phyloP scores from a whole-genome alignment of 192 early-diverging fungal genomes.

The Mortierella alpina region DNA sequence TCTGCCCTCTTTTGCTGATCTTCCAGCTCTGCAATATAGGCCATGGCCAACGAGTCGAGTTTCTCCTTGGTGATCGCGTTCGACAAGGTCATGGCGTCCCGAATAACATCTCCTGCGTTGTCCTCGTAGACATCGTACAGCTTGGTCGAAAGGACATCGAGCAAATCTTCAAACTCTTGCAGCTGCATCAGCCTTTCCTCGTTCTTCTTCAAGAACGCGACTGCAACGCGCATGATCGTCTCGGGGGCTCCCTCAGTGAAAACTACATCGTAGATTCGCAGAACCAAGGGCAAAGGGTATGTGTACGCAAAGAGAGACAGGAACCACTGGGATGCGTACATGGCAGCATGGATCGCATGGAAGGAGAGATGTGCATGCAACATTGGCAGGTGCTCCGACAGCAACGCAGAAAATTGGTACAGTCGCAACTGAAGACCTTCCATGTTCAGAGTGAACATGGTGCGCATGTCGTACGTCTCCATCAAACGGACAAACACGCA shows the following conservation, averaged over 20 bases:
- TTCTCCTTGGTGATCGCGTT: constrained; percentile 73
- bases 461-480: constrained; percentile 92
- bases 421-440: constrained; percentile 90
- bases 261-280: constrained; percentile 92
- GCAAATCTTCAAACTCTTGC: constrained; percentile 80
- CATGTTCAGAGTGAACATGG: constrained; percentile 95
- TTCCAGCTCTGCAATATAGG: constrained; percentile 63
- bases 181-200: constrained; percentile 72
- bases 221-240: constrained; percentile 86
- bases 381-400: constrained; percentile 79
- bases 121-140: constrained; percentile 83
- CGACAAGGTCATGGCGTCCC: constrained; percentile 80
- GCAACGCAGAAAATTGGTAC: constrained; percentile 86
- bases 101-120: constrained; percentile 72
- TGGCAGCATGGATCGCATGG: constrained; percentile 80
- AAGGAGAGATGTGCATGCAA: constrained; percentile 80
- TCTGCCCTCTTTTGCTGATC: constrained; percentile 64
- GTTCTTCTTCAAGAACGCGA: constrained; percentile 90
- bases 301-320: constrained; percentile 97
- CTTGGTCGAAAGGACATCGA: constrained; percentile 85
- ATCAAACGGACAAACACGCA: constrained; percentile 95
- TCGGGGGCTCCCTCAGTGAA: constrained; percentile 94
- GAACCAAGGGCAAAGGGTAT: constrained; percentile 89
- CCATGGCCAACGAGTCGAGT: constrained; percentile 75
- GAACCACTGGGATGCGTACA: constrained; percentile 99